Conservation (phyloP, 345 rosid genomes). For the Schrenkiella parvula region DNA sequence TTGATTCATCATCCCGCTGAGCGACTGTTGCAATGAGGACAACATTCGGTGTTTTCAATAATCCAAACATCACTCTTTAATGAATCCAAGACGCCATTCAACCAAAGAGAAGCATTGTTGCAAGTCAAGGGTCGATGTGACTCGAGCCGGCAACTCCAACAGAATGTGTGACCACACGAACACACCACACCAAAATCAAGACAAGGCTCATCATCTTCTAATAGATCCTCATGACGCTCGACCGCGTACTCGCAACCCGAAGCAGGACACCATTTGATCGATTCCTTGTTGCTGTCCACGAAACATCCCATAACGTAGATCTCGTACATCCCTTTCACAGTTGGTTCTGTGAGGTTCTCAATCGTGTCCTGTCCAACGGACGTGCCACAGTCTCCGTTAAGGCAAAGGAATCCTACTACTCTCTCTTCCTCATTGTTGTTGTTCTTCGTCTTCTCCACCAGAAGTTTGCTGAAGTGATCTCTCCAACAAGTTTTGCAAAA, state of each 20-base stretch:
- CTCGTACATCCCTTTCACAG: constrained; percentile 16
- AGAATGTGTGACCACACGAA: constrained; percentile 14
- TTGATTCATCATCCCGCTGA: not conserved
- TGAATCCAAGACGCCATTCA: not conserved
- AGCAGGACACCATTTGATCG: not conserved
- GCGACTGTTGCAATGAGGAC: too few relatives aligned
- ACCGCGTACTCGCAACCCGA: not conserved
- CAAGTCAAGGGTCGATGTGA: not conserved
- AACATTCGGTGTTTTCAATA: not conserved
- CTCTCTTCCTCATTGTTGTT: not conserved
- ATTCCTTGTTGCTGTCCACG: not conserved
- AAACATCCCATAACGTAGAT: not conserved
- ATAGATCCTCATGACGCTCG: not conserved
- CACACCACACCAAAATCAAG: not conserved
- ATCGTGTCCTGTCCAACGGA: constrained; percentile 17
- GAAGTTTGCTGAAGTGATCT: not conserved
- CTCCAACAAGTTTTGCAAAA: constrained; percentile 12
- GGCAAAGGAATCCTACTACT: constrained; percentile 1
- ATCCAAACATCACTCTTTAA: too few relatives aligned
- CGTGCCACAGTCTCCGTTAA: not conserved
- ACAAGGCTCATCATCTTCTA: not conserved
- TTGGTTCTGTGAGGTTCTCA: not conserved
- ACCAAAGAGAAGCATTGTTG: not conserved
- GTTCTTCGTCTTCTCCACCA: not conserved
- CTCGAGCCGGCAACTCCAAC: constrained; percentile 6